Evolutionary conservation across 495 filamentous ascomycete genomes (phyloP), one percentile per base, ranked within the genome.

Genomic region (Hypoxylon lenormandii): DNA sequence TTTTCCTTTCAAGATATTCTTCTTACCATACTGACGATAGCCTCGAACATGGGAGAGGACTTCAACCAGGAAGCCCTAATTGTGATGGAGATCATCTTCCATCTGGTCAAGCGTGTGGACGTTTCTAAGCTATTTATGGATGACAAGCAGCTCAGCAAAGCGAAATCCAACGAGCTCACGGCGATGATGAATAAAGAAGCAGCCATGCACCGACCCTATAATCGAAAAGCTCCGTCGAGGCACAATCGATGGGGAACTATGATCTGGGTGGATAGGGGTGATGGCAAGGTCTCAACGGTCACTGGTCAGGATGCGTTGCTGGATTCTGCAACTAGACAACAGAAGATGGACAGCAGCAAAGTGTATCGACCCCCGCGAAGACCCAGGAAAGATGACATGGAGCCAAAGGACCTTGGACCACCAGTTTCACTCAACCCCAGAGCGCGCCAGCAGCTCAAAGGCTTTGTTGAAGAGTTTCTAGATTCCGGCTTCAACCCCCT

Each of bases 201-300:
- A 2, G 88, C 88, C 6, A 90, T 96, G 86, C 86, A 91, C 46
- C 85, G 89, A 63, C 85, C 89, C 50, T 91, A 96, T 72, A 87
- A 88, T 36, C 90, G 88, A 67, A 89, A 90, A 69, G 91, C 91
- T 5, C 92, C 93, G 1, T 93, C 93, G 5, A 81, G 96, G 36
- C 96, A 99, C 76, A 96, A 93, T 66, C 85, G 96, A 53, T 99
- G 97, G 74, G 96, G 96, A 1, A 96, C 93, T 12, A 97, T 97
- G 90, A 89, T 97, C 16, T 98, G 96, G 95, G 88, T 99, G 40
- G 92, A 97, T 79, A 84, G 92, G 51, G 90, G 91, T 56, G 91
- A 95, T 73, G 85, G 86, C 5, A 92, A 90, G 69, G 82, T 94
- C 47, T 89, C 91, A 5, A 94, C 93, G 0, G 88, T 99, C 2